Evolutionary conservation across 1,139 yeast species (phyloP).

Genomic region (Sugiyamaella paludigena): DNA sequence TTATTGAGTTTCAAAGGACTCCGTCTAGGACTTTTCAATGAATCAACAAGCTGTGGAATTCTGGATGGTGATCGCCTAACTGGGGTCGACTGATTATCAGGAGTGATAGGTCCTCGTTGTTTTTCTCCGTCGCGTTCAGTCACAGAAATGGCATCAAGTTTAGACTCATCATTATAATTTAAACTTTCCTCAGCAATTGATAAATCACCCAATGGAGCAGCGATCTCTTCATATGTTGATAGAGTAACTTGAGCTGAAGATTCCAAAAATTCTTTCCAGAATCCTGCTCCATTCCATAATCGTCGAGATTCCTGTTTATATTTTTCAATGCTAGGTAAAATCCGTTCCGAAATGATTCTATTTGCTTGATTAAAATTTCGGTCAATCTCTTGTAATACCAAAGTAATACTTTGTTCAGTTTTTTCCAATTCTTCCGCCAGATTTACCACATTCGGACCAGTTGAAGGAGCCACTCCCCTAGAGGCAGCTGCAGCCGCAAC

Average conservation of each 20-base stretch:
- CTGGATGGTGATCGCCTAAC: slow-evolving; percentile 5
- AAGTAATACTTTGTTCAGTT: slow-evolving; percentile 77
- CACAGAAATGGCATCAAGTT: background rate
- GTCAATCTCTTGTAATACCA: slow-evolving; percentile 77
- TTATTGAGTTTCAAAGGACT: slow-evolving; percentile 9
- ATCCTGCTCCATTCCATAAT: slow-evolving; percentile 57
- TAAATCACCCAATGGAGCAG: slow-evolving; percentile 12
- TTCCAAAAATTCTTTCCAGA: slow-evolving; percentile 76
- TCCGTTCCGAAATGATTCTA: slow-evolving; percentile 56
- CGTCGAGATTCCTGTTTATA: slow-evolving; percentile 55
- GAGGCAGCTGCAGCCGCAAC: background rate
- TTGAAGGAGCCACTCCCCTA: background rate
- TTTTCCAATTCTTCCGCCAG: slow-evolving; percentile 57
- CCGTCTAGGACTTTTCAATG: slow-evolving; percentile 8
- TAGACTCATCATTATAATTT: slow-evolving; percentile 1
- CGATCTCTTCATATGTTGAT: slow-evolving; percentile 52
- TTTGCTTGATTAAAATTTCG: slow-evolving; percentile 64
- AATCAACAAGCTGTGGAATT: slow-evolving; percentile 8
- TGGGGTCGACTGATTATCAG: slow-evolving; percentile 13
- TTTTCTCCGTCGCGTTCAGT: background rate
- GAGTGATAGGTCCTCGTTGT: slow-evolving; percentile 1
- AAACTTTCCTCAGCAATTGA: slow-evolving; percentile 14
- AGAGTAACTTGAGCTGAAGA: slow-evolving; percentile 70
- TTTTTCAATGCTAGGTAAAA: slow-evolving; percentile 59
- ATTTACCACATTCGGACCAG: slow-evolving; percentile 18